Evolutionary conservation across 768 basidiomycete genomes (phyloP), one percentile per base, ranked within the genome.

Genomic region (Tremella mesenterica): DNA sequence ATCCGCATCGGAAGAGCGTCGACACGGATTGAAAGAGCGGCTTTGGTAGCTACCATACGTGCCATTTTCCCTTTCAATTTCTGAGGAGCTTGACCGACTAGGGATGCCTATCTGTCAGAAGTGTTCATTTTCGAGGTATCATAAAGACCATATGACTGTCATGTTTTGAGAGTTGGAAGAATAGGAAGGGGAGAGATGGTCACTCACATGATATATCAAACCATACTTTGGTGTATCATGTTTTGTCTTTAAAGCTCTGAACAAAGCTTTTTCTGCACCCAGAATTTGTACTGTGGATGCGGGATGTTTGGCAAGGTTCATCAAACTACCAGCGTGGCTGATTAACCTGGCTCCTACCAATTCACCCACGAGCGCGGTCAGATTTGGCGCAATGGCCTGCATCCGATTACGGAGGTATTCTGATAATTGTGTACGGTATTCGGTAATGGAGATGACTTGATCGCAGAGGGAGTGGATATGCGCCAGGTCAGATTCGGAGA

Each of bases 31-130:
- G 93, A 93, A 13, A 99, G 82, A 1, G 95, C 88, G 3, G 93
- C 84, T 78, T 99, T 99, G 44, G 95, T 97, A 45, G 95, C 92
- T 27, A 97, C 90, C 95, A 99, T 99, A 67, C 95, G 88, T 20
- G 95, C 95, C 95, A 97, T 97, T 85, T 96, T 99, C 65, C 93
- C 93, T 79, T 97, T 99, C 61, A 96, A 81, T 76, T 96, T 96
- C 54, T 89, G 89, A 36, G 93, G 89, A 44, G 93, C 92, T 78
- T 95, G 91, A 29, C 93, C 93, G 61, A 97, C 86, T 50, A 99
- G 80, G 1, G 91, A 95, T 33, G 93, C 90, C 86, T 88, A 46
- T 6, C 27, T 12, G 41, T 58, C 27, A 52, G 59, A 34, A 25
- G 59, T 26, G 26, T 4, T 18, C 26, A 12, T n/a, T n/a, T 10